These are phyloP conservation scores for Plasmodium knowlesi DNA, from an alignment of 169 alveolate genomes.

Conservation along the genomic window DNA sequence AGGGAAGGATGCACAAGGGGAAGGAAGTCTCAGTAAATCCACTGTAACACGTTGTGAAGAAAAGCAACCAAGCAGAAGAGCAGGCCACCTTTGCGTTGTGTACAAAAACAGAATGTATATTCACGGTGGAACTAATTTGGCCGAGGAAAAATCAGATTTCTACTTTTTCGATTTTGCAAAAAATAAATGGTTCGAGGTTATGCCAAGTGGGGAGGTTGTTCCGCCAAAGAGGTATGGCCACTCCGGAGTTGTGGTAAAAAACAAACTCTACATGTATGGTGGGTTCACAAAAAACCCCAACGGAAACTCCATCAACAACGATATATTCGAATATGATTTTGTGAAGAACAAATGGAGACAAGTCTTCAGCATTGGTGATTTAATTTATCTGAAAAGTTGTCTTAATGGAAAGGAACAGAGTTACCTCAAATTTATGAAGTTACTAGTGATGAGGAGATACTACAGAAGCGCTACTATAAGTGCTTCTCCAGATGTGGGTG, in stretches of 20 bases:
- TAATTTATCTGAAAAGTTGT: constrained; percentile 5
- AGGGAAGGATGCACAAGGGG: not conserved
- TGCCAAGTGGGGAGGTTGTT: not conserved
- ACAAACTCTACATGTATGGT: constrained; percentile 35
- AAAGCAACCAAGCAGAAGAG: constrained; percentile 23
- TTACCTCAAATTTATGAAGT: not conserved
- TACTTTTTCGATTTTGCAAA: constrained; percentile 20
- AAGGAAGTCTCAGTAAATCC: not conserved
- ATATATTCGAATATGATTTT: constrained; percentile 16
- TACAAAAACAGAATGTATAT: constrained; percentile 12
- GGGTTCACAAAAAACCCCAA: constrained; percentile 18
- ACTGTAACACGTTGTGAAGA: not conserved
- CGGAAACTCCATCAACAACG: not conserved
- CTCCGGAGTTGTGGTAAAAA: constrained; percentile 11
- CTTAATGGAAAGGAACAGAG: not conserved
- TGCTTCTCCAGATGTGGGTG: not conserved
- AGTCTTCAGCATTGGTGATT: constrained; percentile 42
- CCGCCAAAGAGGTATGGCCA: constrained; percentile 51
- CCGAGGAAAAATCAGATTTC: constrained; percentile 32
- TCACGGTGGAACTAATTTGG: constrained; percentile 49
- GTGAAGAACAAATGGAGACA: constrained; percentile 38
- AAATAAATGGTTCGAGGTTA: constrained; percentile 35
- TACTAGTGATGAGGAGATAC: constrained; percentile 8
- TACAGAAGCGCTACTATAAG: not conserved
- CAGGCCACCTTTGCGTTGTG: constrained; percentile 30